Percentiles rank a stretch among this genome's conserved stretches.
These are phyloP conservation scores for Xanthoconium stramineum DNA, from an alignment of 768 basidiomycete genomes.

Conservation along the genomic window DNA sequence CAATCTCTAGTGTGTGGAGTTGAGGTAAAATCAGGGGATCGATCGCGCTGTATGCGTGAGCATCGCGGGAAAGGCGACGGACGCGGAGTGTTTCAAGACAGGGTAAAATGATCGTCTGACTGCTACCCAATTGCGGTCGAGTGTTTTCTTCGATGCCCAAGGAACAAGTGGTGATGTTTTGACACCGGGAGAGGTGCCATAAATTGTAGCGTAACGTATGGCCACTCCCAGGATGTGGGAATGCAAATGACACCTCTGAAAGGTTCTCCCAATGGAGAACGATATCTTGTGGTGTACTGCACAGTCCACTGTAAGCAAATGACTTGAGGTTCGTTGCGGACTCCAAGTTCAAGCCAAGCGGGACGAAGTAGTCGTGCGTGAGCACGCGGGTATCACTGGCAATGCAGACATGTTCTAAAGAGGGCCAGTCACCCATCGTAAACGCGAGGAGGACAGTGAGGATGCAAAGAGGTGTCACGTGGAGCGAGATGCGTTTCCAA, in stretches of 20 bases:
- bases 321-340: conserved; percentile 16
- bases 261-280: conserved; percentile 12
- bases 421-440: conserved; percentile 11
- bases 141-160: conserved; percentile 6
- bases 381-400: not conserved
- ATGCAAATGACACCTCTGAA: conserved; percentile 11
- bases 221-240: not conserved
- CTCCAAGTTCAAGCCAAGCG: conserved; percentile 1
- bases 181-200: conserved; percentile 7
- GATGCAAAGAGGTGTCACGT: conserved; percentile 10
- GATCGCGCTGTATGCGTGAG: not conserved
- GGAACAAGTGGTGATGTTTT: conserved; percentile 17
- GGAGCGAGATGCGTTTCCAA: conserved; percentile 16
- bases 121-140: not conserved
- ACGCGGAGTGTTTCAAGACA: conserved; percentile 7
- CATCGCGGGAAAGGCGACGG: too few species aligned
- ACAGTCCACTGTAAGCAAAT: conserved; percentile 13
- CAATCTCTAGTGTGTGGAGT: conserved; percentile 15
- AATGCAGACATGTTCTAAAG: conserved; percentile 12
- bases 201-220: conserved; percentile 1
- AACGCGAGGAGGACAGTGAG: conserved; percentile 15
- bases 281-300: not conserved
- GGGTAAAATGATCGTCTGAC: conserved; percentile 1
- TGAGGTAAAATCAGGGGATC: conserved; percentile 15
- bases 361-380: too few species aligned